A percentile compares a stretch with the other conserved stretches of the same genome.
Evolutionary conservation across 257 asterid genomes (phyloP).

Genomic region (Plectranthus barbatus): DNA sequence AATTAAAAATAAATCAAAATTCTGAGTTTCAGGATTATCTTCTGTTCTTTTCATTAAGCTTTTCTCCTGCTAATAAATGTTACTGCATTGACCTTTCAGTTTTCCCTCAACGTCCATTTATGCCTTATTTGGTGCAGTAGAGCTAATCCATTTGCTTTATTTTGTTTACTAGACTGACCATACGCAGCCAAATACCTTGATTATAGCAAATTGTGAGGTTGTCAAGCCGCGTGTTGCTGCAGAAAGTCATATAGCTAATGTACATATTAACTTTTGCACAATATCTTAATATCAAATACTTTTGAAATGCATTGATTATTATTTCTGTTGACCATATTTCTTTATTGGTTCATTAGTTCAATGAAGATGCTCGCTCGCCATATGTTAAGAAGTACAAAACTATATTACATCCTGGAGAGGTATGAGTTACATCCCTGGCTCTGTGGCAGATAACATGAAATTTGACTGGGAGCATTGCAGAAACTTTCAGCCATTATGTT

Average conservation of each 20-base stretch:
- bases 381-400: conserved; percentile 93
- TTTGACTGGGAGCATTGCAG: no score
- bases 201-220: conserved; percentile 85
- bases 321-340: conserved; percentile 13
- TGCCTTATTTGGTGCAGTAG: not conserved
- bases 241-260: conserved; percentile 75
- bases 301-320: not conserved
- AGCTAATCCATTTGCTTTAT: conserved; percentile 5
- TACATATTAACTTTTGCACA: conserved; percentile 7
- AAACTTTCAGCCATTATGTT: no score
- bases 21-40: no score
- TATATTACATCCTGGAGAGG: conserved; percentile 99
- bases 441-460: no score
- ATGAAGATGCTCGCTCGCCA: conserved; percentile 96
- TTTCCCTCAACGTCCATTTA: not conserved
- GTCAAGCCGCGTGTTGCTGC: conserved; percentile 95
- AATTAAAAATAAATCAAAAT: no score
- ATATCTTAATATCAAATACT: not conserved
- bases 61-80: not conserved
- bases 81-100: not conserved
- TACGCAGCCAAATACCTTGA: conserved; percentile 90
- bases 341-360: conserved; percentile 49
- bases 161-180: conserved; percentile 67
- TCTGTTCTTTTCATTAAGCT: not conserved
- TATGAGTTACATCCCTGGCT: conserved; percentile 24